phyloP scores from a whole-genome alignment of 495 filamentous ascomycete genomes.

The Penicillium maclennaniae region DNA sequence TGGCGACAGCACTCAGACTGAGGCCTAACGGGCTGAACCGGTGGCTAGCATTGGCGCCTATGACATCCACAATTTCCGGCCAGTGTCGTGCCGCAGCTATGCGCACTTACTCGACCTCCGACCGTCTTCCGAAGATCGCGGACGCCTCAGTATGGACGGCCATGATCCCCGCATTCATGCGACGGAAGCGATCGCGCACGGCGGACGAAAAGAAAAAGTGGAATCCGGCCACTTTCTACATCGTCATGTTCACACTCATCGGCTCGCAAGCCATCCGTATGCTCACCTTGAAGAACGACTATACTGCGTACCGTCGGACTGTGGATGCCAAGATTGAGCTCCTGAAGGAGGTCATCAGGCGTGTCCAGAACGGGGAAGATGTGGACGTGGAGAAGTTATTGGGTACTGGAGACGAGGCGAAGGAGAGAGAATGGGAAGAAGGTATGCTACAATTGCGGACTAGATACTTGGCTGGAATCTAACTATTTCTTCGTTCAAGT shows the following conservation, averaged over 20 bases:
- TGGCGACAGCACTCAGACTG: conserved; percentile 12
- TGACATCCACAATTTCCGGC: background rate
- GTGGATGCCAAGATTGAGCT: conserved; percentile 75
- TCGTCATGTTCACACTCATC: conserved; percentile 84
- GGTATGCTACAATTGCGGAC: conserved; percentile 42
- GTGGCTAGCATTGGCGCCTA: background rate
- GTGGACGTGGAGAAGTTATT: conserved; percentile 84
- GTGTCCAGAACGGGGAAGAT: conserved; percentile 77
- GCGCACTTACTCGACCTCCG: conserved; percentile 31
- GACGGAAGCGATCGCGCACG: conserved; percentile 28
- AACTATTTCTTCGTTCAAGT: conserved; percentile 48
- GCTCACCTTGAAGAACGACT: conserved; percentile 75
- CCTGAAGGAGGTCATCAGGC: conserved; percentile 77
- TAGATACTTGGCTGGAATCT: conserved; percentile 3
- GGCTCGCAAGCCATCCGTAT: conserved; percentile 93
- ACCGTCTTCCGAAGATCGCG: conserved; percentile 53
- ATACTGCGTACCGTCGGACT: conserved; percentile 62
- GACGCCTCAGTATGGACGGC: conserved; percentile 68
- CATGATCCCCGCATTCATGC: conserved; percentile 54
- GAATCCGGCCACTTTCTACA: conserved; percentile 93
- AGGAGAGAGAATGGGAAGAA: conserved; percentile 86
- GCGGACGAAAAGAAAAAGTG: conserved; percentile 62
- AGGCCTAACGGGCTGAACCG: conserved; percentile 10
- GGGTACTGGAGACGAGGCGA: conserved; percentile 70
- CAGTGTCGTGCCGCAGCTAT: conserved; percentile 9